Evolutionary conservation across 176 grass and related monocot genomes (phyloP), one percentile per base, ranked within the genome.

Genomic region (Ensete ventricosum): DNA sequence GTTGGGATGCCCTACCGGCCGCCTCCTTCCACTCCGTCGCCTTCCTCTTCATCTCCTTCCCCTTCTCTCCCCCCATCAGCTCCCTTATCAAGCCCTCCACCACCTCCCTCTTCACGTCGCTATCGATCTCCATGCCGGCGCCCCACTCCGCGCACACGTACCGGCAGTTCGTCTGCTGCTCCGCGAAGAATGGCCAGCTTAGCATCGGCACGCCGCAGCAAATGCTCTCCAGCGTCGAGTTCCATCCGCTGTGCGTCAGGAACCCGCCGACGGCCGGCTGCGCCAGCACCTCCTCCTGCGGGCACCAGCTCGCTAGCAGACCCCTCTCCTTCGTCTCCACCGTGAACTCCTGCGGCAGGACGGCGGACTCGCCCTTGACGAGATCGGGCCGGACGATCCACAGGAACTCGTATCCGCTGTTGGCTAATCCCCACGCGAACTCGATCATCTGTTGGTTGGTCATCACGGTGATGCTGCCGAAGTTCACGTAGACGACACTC

Each of bases 161-260:
- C n/a, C 74, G 9, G 57, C 74, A 76, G 34, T 76, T 76, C 0
- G 57, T 63, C 55, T 51, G 73, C 73, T 64, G 74, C 55, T 76
- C 74, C 14, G 74, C 74, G 24, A 76, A 76, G 74, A 76, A 76
- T 16, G 74, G 74, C 57, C 74, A 64, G 57, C 74, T 12, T 11
- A 76, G 17, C 57, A 76, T 76, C 74, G 74, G 57, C 74, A 76
- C 55, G 27, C 55, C 73, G 8, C 17, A 17, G 55, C 55, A 64
- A 6, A 64, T 50, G 74, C 74, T 76, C 55, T 76, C 74, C 27
- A 62, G 21, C 54, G 73, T 76, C 10, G 73, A 76, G 11, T 76
- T 76, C 73, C 73, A 76, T 25, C 73, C 73, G 57, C 73, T 62
- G 73, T 76, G 73, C 73, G 27, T 76, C 73, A 76, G 13, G 73